Percentiles rank a stretch among this genome's conserved stretches.
Evolutionary conservation across 2,329 filamentous ascomycete genomes (phyloP).

Genomic region (Macrophomina pseudophaseolina): DNA sequence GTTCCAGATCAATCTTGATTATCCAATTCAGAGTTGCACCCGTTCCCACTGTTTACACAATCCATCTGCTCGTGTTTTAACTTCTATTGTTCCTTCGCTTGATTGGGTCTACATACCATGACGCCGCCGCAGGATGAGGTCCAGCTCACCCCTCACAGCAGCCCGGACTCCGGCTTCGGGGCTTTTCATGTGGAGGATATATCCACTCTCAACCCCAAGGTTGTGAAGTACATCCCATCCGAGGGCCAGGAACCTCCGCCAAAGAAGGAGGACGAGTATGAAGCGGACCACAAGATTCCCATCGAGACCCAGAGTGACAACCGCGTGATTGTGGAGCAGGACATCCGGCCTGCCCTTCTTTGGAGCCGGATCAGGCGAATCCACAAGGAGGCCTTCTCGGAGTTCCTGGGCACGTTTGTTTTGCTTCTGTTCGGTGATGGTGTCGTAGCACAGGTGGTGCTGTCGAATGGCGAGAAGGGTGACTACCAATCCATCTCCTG

Average conservation of each 20-base stretch:
- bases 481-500: constrained; percentile 38
- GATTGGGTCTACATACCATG: not conserved
- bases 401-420: constrained; percentile 72
- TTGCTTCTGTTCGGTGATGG: constrained; percentile 73
- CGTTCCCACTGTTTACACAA: not conserved
- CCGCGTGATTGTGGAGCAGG: constrained; percentile 8
- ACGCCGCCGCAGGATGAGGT: not conserved
- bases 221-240: constrained; percentile 7
- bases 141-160: constrained; percentile 9
- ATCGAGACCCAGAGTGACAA: constrained; percentile 9
- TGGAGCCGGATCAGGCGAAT: constrained; percentile 44
- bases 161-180: constrained; percentile 13
- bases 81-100: not conserved
- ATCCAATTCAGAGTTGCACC: not conserved
- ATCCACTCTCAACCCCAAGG: not conserved
- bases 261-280: constrained; percentile 6
- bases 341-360: not conserved
- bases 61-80: not conserved
- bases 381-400: constrained; percentile 64
- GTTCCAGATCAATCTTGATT: constrained; percentile 8
- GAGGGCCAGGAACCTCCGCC: constrained; percentile 2
- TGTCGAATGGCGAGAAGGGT: constrained; percentile 45
- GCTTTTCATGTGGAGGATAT: constrained; percentile 14
- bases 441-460: constrained; percentile 71
- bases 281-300: constrained; percentile 17